Conservation (phyloP, 2,329 filamentous ascomycete genomes). For the Phyllosticta citribraziliensis region DNA sequence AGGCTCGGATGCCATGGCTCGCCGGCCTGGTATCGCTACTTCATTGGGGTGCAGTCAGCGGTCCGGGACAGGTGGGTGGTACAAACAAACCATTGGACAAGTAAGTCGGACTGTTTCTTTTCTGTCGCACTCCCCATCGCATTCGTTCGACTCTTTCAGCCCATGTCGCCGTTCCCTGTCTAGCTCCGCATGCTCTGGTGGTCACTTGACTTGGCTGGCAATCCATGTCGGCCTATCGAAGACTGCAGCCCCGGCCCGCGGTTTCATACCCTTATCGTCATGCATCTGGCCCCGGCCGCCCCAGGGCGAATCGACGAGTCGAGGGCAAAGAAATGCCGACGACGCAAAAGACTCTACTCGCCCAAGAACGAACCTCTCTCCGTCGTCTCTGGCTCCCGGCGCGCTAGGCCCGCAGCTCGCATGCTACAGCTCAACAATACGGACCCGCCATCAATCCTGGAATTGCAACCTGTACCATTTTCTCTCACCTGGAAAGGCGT, state of each 20-base stretch:
- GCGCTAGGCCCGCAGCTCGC: not conserved
- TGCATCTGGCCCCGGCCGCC: slow-evolving; percentile 4
- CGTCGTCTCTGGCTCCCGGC: not conserved
- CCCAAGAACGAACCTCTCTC: not conserved
- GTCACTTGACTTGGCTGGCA: slow-evolving; percentile 50
- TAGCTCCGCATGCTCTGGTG: slow-evolving; percentile 45
- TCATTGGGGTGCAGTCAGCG: slow-evolving; percentile 62
- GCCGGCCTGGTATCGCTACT: slow-evolving; percentile 63
- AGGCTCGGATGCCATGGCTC: slow-evolving; percentile 84
- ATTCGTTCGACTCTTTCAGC: slow-evolving; percentile 21
- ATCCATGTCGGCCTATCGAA: slow-evolving; percentile 17
- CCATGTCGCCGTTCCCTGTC: slow-evolving; percentile 17
- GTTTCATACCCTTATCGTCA: slow-evolving; percentile 11
- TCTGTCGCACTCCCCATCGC: slow-evolving; percentile 9
- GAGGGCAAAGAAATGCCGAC: slow-evolving; percentile 2
- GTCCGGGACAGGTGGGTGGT: slow-evolving; percentile 65
- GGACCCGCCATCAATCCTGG: not conserved
- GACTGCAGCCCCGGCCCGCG: not conserved
- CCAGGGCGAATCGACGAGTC: not conserved
- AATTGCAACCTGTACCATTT: not conserved
- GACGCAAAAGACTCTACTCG: not conserved
- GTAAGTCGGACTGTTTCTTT: slow-evolving; percentile 50
- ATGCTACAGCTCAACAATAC: not conserved
- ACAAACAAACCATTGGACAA: slow-evolving; percentile 77
- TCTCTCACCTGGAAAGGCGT: slow-evolving; percentile 5